These are phyloP conservation scores for Zelopaecilomyces penicillatus DNA, from an alignment of 2,329 filamentous ascomycete species.

Conservation along the genomic window DNA sequence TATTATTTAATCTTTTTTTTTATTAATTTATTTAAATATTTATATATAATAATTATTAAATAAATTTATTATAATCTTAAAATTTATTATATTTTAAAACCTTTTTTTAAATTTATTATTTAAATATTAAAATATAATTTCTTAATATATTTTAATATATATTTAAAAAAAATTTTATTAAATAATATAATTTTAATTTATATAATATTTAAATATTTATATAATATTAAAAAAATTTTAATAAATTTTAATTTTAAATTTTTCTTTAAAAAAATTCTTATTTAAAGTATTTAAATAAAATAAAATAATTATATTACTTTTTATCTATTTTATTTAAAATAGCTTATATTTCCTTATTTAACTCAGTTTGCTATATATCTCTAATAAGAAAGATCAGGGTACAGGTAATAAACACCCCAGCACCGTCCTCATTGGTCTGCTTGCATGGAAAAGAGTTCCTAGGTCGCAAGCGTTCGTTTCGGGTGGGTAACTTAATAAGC, in stretches of 20 bases:
- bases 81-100: neutral
- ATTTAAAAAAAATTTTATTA: neutral
- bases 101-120: neutral
- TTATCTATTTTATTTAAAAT: conserved; percentile 5
- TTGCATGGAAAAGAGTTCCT: no score
- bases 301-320: neutral
- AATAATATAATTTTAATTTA: neutral
- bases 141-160: neutral
- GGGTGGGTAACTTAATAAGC: no score
- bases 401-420: neutral
- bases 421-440: neutral
- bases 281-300: neutral
- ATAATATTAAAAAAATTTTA: no score
- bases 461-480: no score
- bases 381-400: neutral
- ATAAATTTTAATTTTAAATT: neutral
- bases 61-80: neutral
- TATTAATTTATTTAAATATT: neutral
- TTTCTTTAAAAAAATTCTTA: neutral
- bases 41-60: neutral
- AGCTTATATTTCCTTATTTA: conserved; percentile 1
- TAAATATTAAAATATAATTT: neutral
- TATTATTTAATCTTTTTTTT: no score
- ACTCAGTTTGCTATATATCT: neutral
- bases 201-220: neutral